Conservation (phyloP, 805 yeast genomes). For the Blastobotrys muscicola region DNA sequence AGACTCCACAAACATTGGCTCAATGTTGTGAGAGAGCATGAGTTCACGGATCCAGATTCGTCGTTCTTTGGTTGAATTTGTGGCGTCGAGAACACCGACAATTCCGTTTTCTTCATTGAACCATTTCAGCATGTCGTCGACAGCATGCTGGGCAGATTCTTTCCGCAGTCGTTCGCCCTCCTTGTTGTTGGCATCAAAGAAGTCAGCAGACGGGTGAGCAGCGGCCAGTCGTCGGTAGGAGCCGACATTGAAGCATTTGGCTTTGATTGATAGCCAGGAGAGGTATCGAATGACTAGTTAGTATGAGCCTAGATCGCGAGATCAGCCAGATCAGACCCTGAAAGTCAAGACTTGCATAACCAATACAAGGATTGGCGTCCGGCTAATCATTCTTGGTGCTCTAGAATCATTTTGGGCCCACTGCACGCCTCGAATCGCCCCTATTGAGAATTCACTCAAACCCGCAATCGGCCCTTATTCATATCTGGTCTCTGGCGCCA, state of each 20-base stretch:
- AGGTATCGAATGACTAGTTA: conserved; percentile 64
- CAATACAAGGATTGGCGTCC: too few species aligned
- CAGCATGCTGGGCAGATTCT: conserved; percentile 63
- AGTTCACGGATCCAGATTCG: conserved; percentile 48
- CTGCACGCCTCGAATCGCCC: too few species aligned
- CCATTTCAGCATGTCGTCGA: conserved; percentile 80
- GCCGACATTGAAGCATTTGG: conserved; percentile 86
- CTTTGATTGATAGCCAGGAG: conserved; percentile 82
- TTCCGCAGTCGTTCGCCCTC: conserved; percentile 55
- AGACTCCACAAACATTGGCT: conserved; percentile 88
- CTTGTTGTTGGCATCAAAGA: conserved; percentile 59
- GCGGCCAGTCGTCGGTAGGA: conserved; percentile 61
- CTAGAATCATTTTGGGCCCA: too few species aligned
- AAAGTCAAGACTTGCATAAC: too few species aligned
- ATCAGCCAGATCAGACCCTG: not conserved
- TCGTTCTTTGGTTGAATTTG: conserved; percentile 71
- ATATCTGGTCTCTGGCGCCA: too few species aligned
- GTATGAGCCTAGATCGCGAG: too few species aligned
- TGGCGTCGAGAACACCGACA: conserved; percentile 91
- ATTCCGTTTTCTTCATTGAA: conserved; percentile 68
- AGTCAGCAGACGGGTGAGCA: conserved; percentile 62
- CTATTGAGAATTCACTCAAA: too few species aligned
- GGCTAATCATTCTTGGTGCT: too few species aligned
- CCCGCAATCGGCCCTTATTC: too few species aligned
- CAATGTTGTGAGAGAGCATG: conserved; percentile 45